These are phyloP conservation scores for Eremochloa ophiuroides DNA, from an alignment of 176 grass and related monocot species.

Conservation along the genomic window DNA sequence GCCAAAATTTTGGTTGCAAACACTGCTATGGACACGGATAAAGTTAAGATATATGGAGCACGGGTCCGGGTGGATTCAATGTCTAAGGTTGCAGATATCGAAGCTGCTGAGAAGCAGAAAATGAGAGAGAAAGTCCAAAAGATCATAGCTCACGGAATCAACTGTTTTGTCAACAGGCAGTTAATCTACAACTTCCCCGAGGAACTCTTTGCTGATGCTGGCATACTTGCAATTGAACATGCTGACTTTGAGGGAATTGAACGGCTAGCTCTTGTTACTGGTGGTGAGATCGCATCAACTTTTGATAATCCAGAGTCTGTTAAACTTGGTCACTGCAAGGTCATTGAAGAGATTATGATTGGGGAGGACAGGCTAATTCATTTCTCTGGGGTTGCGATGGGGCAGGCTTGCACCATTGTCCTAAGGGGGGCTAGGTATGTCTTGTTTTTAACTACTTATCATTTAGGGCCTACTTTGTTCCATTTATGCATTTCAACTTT, in stretches of 20 bases:
- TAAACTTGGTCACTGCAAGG: conserved; percentile 90
- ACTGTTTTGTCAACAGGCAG: conserved; percentile 91
- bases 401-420: conserved; percentile 95
- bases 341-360: conserved; percentile 99
- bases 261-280: conserved; percentile 80
- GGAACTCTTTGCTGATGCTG: conserved; percentile 92
- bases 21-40: conserved; percentile 98
- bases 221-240: conserved; percentile 89
- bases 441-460: background rate
- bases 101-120: conserved; percentile 93
- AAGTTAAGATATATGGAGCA: conserved; percentile 97
- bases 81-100: conserved; percentile 89
- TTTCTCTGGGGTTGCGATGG: conserved; percentile 83
- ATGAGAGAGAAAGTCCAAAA: conserved; percentile 98
- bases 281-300: conserved; percentile 92
- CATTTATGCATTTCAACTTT: background rate
- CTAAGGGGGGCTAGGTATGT: conserved; percentile 82
- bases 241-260: conserved; percentile 98
- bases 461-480: background rate
- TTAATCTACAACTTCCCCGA: conserved; percentile 97
- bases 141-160: conserved; percentile 84
- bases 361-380: conserved; percentile 89
- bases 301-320: conserved; percentile 96
- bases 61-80: conserved; percentile 90
- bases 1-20: conserved; percentile 97